Conservation (phyloP, 192 early-diverging fungal species). For the Coemansia sp. region DNA sequence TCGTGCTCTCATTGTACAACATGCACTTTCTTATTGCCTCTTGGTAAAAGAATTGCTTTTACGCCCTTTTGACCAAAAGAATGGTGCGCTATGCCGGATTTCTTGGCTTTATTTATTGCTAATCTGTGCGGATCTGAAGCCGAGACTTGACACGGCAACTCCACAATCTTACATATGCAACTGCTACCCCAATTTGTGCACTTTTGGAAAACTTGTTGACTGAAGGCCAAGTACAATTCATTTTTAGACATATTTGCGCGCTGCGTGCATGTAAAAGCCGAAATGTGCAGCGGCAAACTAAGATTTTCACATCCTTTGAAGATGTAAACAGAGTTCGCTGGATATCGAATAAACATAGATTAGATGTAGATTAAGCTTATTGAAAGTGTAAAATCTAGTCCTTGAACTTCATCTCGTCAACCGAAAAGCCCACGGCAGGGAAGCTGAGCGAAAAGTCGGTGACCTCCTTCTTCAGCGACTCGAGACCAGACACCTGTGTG, state of each 20-base stretch:
- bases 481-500: constrained; percentile 59
- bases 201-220: background rate
- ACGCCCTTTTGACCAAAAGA: too few species aligned
- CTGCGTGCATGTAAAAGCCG: background rate
- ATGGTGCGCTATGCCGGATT: background rate
- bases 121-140: background rate
- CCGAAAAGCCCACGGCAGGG: constrained; percentile 84
- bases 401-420: constrained; percentile 64
- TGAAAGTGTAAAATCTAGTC: constrained; percentile 13
- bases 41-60: too few species aligned
- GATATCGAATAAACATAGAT: background rate
- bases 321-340: too few species aligned
- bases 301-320: too few species aligned
- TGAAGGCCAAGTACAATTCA: background rate
- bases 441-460: constrained; percentile 80
- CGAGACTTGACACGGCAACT: background rate
- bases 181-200: background rate
- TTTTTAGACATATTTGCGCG: background rate
- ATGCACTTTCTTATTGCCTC: too few species aligned
- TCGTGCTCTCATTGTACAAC: background rate
- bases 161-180: background rate
- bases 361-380: background rate
- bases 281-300: too few species aligned
- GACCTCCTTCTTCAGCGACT: constrained; percentile 75
- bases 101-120: background rate